Conservation (phyloP, 2,329 filamentous ascomycete genomes). For the Colletotrichum destructivum region DNA sequence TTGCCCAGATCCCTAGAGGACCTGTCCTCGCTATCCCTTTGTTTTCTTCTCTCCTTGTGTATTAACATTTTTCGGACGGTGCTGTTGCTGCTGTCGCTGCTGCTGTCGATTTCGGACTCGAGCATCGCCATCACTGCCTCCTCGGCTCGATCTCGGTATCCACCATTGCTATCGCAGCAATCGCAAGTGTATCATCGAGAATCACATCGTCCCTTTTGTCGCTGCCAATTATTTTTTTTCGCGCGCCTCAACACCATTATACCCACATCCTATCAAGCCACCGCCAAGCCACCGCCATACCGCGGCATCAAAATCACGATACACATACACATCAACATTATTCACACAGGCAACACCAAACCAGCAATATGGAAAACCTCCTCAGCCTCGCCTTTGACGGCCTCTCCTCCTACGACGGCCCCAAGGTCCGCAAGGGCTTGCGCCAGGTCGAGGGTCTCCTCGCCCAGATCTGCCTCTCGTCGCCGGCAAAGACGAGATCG, state of each 20-base stretch:
- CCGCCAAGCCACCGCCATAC: slow-evolving; percentile 10
- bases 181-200: slow-evolving; percentile 20
- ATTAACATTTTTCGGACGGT: slow-evolving; percentile 28
- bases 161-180: slow-evolving; percentile 1
- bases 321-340: neutral
- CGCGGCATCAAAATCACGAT: neutral
- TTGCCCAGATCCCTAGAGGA: slow-evolving; percentile 27
- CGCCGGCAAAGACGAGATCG: slow-evolving; percentile 48
- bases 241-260: slow-evolving; percentile 12
- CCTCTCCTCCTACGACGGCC: slow-evolving; percentile 90
- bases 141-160: neutral
- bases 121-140: neutral
- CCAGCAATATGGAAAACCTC: slow-evolving; percentile 84
- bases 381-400: slow-evolving; percentile 96
- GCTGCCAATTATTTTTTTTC: slow-evolving; percentile 2
- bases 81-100: slow-evolving; percentile 14
- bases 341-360: slow-evolving; percentile 20
- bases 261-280: slow-evolving; percentile 38
- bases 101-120: slow-evolving; percentile 1
- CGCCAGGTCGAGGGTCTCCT: slow-evolving; percentile 94
- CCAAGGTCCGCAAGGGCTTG: slow-evolving; percentile 93
- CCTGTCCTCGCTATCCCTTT: slow-evolving; percentile 33
- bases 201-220: slow-evolving; percentile 39
- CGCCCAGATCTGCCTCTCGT: slow-evolving; percentile 91
- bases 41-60: slow-evolving; percentile 31